Evolutionary conservation across 2,329 filamentous ascomycete species (phyloP).

Genomic region (Penicillium vulpinum): DNA sequence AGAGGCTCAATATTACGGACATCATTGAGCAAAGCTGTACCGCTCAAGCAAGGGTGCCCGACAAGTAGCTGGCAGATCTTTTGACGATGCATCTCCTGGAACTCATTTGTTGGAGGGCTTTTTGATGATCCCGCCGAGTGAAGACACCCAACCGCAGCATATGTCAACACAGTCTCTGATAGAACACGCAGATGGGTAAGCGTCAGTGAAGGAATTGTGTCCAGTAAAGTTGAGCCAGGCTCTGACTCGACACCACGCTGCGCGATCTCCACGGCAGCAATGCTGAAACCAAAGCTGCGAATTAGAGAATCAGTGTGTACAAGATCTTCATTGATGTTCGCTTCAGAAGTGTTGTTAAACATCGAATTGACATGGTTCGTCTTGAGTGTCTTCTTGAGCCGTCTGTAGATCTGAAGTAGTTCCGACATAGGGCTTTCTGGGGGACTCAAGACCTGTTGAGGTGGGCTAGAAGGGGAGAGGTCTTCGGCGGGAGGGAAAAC

Average conservation of each 20-base stretch:
- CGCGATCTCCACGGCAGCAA: slow-evolving; percentile 85
- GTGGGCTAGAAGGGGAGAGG: slow-evolving; percentile 29
- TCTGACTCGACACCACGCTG: slow-evolving; percentile 80
- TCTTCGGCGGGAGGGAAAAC: slow-evolving; percentile 41
- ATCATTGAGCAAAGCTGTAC: slow-evolving; percentile 35
- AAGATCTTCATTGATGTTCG: slow-evolving; percentile 48
- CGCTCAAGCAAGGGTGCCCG: slow-evolving; percentile 48
- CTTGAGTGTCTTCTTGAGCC: slow-evolving; percentile 57
- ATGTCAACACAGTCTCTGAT: slow-evolving; percentile 83
- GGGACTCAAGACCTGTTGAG: slow-evolving; percentile 32
- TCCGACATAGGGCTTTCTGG: slow-evolving; percentile 45
- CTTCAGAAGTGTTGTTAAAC: slow-evolving; percentile 47
- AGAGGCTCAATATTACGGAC: slow-evolving; percentile 43
- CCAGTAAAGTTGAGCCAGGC: slow-evolving; percentile 71
- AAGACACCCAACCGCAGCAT: slow-evolving; percentile 73
- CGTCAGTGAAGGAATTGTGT: slow-evolving; percentile 79
- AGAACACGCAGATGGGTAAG: slow-evolving; percentile 86
- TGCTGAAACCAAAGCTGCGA: slow-evolving; percentile 71
- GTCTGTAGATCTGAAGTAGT: slow-evolving; percentile 56
- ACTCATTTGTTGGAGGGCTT: slow-evolving; percentile 61
- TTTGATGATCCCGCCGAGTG: slow-evolving; percentile 60
- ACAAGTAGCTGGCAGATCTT: slow-evolving; percentile 77
- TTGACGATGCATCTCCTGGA: slow-evolving; percentile 64
- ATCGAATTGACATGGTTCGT: slow-evolving; percentile 52
- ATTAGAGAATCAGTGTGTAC: slow-evolving; percentile 48